Percentiles rank a stretch among this genome's conserved stretches.
phyloP scores from a whole-genome alignment of 1,284 basidiomycete species.

The Neolentinus lepideus region DNA sequence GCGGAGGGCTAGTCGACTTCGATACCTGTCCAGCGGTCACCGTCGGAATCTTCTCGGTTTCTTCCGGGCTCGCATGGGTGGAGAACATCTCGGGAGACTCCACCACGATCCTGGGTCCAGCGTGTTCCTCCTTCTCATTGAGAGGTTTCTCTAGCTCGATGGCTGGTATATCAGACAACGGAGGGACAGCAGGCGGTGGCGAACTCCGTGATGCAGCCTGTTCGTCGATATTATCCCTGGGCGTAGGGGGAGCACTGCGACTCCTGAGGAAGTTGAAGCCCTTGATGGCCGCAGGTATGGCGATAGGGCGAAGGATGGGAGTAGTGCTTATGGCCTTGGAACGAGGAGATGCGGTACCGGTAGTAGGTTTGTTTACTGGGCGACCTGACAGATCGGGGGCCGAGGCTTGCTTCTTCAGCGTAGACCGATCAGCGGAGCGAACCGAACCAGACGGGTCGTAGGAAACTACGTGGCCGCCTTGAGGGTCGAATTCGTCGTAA shows the following conservation, averaged over 20 bases:
- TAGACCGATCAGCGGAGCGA: constrained; percentile 13
- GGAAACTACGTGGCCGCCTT: constrained; percentile 62
- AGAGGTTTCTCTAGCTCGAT: not conserved
- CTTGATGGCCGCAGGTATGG: constrained; percentile 37
- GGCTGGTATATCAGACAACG: constrained; percentile 6
- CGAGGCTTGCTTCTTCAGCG: constrained; percentile 19
- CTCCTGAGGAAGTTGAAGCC: constrained; percentile 41
- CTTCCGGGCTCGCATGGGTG: not conserved
- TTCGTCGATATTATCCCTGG: constrained; percentile 18
- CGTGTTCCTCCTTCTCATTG: not conserved
- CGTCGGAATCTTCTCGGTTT: not conserved
- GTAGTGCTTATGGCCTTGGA: constrained; percentile 8
- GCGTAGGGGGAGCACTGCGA: constrained; percentile 51
- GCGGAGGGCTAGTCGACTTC: constrained; percentile 7
- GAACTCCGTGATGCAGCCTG: constrained; percentile 11
- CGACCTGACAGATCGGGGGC: constrained; percentile 20
- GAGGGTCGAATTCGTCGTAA: constrained; percentile 79
- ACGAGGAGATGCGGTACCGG: constrained; percentile 4
- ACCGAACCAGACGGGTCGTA: constrained; percentile 35
- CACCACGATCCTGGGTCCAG: not conserved
- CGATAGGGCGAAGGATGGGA: constrained; percentile 18
- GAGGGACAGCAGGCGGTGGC: constrained; percentile 7
- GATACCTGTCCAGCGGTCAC: not conserved
- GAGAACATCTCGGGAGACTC: not conserved
- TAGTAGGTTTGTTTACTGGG: constrained; percentile 4